A percentile compares a stretch with the other conserved stretches of the same genome.
These are phyloP conservation scores for Cyphellophora europaea DNA, from an alignment of 2,329 filamentous ascomycete species.

Conservation along the genomic window DNA sequence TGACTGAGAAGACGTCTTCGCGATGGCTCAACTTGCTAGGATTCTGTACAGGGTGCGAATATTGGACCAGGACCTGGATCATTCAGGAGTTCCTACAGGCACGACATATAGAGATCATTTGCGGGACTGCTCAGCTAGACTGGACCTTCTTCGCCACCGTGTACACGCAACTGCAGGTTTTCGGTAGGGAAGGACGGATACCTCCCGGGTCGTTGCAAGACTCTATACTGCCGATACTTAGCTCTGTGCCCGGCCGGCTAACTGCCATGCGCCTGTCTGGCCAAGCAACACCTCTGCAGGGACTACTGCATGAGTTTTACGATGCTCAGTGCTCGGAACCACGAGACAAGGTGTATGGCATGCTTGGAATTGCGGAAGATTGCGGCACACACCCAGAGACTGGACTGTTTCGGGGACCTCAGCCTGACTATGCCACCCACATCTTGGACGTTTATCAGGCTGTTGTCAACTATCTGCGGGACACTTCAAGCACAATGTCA, in stretches of 20 bases:
- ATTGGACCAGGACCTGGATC: conserved; percentile 20
- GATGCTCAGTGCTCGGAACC: conserved; percentile 16
- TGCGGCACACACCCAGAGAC: conserved; percentile 3
- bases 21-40: conserved; percentile 12
- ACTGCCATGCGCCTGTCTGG: conserved; percentile 11
- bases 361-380: conserved; percentile 17
- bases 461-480: conserved; percentile 9
- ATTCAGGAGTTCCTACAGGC: conserved; percentile 20
- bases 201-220: conserved; percentile 2
- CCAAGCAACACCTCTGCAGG: conserved; percentile 10
- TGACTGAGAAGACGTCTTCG: conserved; percentile 1
- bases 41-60: conserved; percentile 9
- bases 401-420: conserved; percentile 1
- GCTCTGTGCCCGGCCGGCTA: conserved; percentile 13
- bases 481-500: not conserved
- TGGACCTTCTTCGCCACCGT: conserved; percentile 32
- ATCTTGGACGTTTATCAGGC: conserved; percentile 16
- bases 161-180: not conserved
- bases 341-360: conserved; percentile 18
- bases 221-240: conserved; percentile 6
- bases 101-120: conserved; percentile 12
- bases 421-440: conserved; percentile 16
- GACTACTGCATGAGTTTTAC: conserved; percentile 15
- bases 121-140: conserved; percentile 29
- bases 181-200: not conserved